A percentile compares a stretch with the other conserved stretches of the same genome.
These are phyloP conservation scores for Claviceps paspali DNA, from an alignment of 2,329 filamentous ascomycete genomes.

Conservation along the genomic window DNA sequence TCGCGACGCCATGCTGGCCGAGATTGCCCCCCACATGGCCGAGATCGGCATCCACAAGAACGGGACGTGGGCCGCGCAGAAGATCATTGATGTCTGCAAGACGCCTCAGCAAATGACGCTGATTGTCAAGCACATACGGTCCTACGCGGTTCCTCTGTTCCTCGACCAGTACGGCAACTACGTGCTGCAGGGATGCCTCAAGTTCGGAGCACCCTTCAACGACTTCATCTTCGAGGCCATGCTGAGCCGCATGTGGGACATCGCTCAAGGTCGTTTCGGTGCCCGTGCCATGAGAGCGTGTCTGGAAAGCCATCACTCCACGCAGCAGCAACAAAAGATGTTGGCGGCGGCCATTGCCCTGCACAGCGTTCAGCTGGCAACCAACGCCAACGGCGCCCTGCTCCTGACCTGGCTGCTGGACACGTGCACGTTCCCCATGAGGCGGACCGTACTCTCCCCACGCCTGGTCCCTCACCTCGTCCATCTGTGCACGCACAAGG, in stretches of 20 bases:
- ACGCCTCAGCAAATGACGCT: slow-evolving; percentile 66
- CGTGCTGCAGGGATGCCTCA: slow-evolving; percentile 88
- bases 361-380: slow-evolving; percentile 90
- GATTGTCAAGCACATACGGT: slow-evolving; percentile 70
- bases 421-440: slow-evolving; percentile 87
- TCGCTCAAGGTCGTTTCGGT: slow-evolving; percentile 84
- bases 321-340: slow-evolving; percentile 90
- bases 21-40: slow-evolving; percentile 82
- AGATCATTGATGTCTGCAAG: slow-evolving; percentile 95
- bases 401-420: slow-evolving; percentile 96
- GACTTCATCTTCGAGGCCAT: slow-evolving; percentile 98
- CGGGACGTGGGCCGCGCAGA: slow-evolving; percentile 96
- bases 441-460: slow-evolving; percentile 81
- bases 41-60: slow-evolving; percentile 99
- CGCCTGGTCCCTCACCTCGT: slow-evolving; percentile 85
- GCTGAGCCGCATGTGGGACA: slow-evolving; percentile 85
- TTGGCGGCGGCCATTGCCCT: slow-evolving; percentile 89
- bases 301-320: slow-evolving; percentile 86
- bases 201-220: slow-evolving; percentile 78
- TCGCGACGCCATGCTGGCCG: slow-evolving; percentile 77
- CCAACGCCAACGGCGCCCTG: slow-evolving; percentile 87
- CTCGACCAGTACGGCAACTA: slow-evolving; percentile 98
- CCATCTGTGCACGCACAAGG: slow-evolving; percentile 94
- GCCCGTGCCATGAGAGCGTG: slow-evolving; percentile 94
- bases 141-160: slow-evolving; percentile 83